Evolutionary conservation across 2,329 filamentous ascomycete species (phyloP).

Genomic region (Verticillium longisporum): DNA sequence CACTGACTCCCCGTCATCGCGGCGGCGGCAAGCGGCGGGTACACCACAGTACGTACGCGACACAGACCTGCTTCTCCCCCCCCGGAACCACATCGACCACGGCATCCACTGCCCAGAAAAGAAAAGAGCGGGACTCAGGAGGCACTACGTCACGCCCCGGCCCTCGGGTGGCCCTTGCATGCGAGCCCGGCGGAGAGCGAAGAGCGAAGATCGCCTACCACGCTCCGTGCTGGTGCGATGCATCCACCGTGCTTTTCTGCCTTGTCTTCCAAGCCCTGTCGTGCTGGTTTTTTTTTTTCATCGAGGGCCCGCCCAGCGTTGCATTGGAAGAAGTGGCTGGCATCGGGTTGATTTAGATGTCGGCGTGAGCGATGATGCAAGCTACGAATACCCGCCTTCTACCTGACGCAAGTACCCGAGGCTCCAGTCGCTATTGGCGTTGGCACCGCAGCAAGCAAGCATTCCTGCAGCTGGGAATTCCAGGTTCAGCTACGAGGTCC

Average conservation of each 20-base stretch:
- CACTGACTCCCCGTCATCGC: background rate
- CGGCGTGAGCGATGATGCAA: background rate
- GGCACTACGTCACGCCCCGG: constrained; percentile 12
- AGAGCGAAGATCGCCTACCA: background rate
- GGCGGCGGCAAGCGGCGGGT: background rate
- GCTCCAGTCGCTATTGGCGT: background rate
- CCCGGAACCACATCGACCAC: background rate
- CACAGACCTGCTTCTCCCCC: background rate
- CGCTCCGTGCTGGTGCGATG: background rate
- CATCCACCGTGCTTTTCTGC: background rate
- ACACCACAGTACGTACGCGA: background rate
- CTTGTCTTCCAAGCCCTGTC: background rate
- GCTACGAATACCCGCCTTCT: no score
- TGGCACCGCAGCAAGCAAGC: background rate
- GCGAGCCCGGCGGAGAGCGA: background rate
- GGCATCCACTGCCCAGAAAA: background rate
- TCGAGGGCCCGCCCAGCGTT: background rate
- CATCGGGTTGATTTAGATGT: background rate
- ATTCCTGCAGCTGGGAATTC: background rate
- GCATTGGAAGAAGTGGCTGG: background rate
- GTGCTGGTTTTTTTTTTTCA: background rate
- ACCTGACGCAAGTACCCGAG: background rate
- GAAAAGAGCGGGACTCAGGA: constrained; percentile 5
- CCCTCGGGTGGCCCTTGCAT: constrained; percentile 9
- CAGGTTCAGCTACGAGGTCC: background rate